Evolutionary conservation across 2,329 filamentous ascomycete species (phyloP).

Genomic region (Didymellaceae sp.): DNA sequence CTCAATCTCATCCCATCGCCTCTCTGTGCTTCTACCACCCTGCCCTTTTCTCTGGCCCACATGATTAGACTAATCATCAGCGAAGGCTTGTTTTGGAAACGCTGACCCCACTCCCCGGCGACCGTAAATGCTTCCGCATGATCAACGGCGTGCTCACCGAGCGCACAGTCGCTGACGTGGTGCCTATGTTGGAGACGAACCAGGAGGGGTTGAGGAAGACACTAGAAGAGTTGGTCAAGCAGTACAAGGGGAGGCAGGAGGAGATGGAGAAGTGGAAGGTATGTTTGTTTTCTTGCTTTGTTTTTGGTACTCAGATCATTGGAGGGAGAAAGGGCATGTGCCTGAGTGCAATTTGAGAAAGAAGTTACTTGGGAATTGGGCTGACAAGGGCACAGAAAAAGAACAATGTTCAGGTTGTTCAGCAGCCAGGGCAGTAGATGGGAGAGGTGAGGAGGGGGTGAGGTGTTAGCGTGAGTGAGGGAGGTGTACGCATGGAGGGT

Average conservation of each 20-base stretch:
- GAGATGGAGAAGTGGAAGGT: conserved; percentile 99
- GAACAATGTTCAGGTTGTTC: conserved; percentile 87
- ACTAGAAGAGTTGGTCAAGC: conserved; percentile 90
- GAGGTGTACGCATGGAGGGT: background rate
- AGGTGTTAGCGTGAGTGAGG: background rate
- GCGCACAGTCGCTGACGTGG: conserved; percentile 88
- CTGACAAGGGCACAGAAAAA: conserved; percentile 68
- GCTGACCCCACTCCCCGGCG: conserved; percentile 76
- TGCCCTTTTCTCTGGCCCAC: background rate
- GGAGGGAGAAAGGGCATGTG: too few species aligned
- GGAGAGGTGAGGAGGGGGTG: background rate
- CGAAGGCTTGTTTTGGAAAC: conserved; percentile 97
- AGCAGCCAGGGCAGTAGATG: conserved; percentile 61
- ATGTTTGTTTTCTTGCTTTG: conserved; percentile 48
- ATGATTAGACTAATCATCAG: conserved; percentile 4
- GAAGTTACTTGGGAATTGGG: too few species aligned
- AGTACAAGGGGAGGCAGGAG: conserved; percentile 92
- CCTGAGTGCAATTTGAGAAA: too few species aligned
- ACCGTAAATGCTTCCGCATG: conserved; percentile 98
- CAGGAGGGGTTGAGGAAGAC: conserved; percentile 93
- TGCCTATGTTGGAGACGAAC: conserved; percentile 90
- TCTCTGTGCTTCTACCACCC: background rate
- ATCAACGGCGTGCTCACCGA: conserved; percentile 97
- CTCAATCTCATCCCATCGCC: background rate
- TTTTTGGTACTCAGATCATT: too few species aligned